Conservation (phyloP, 106 monocot genomes). For the Allium fistulosum region DNA sequence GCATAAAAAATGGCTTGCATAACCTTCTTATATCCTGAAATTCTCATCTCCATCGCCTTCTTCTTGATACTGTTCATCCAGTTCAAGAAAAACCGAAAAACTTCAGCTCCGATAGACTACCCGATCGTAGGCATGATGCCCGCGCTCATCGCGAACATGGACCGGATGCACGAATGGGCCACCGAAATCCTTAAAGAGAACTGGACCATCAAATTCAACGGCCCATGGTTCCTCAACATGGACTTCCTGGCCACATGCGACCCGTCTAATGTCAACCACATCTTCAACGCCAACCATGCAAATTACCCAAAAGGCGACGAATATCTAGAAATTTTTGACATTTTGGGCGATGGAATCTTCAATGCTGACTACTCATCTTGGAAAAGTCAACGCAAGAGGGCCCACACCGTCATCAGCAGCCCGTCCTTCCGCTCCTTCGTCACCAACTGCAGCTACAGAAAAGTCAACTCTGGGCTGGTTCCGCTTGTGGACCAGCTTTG, state of each 20-base stretch:
- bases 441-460: conserved; percentile 6
- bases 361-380: conserved; percentile 41
- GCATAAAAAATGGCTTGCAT: not conserved
- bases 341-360: conserved; percentile 51
- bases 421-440: conserved; percentile 22
- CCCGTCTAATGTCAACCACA: conserved; percentile 37
- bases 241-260: conserved; percentile 19
- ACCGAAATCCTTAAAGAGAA: not conserved
- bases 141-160: not conserved
- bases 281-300: conserved; percentile 34
- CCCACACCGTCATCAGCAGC: conserved; percentile 16
- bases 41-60: not conserved
- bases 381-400: conserved; percentile 24
- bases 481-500: conserved; percentile 16
- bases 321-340: conserved; percentile 39
- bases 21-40: not conserved
- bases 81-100: not conserved
- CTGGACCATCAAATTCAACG: conserved; percentile 8
- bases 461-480: conserved; percentile 26
- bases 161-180: conserved; percentile 8
- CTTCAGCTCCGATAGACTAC: not conserved
- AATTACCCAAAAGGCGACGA: conserved; percentile 52
- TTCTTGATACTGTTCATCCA: not conserved
- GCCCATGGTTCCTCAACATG: conserved; percentile 13
- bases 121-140: conserved; percentile 1